A percentile compares a stretch with the other conserved stretches of the same genome.
phyloP scores from a whole-genome alignment of 1,284 basidiomycete species.

The Naganishia cerealis region DNA sequence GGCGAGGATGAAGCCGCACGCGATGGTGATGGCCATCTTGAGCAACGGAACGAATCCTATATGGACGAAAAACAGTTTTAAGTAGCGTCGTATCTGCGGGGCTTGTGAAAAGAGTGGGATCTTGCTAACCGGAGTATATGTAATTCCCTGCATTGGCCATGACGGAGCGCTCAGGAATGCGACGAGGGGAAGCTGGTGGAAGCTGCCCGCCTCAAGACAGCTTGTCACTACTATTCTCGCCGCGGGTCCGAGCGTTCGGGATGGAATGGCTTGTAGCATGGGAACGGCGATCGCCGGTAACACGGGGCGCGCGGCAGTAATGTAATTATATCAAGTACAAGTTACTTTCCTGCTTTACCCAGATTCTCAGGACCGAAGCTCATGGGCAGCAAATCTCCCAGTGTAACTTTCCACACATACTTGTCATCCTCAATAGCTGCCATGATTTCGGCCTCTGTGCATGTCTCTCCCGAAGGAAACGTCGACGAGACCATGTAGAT shows the following conservation, averaged over 20 bases:
- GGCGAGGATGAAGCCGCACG: slow-evolving; percentile 42
- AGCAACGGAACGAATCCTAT: slow-evolving; percentile 33
- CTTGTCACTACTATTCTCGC: not conserved
- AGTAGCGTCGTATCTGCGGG: not conserved
- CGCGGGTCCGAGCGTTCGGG: not conserved
- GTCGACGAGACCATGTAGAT: slow-evolving; percentile 72
- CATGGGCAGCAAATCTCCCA: slow-evolving; percentile 75
- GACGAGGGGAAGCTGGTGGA: not conserved
- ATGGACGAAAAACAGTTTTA: not conserved
- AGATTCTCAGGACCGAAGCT: slow-evolving; percentile 84
- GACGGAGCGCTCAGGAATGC: not conserved
- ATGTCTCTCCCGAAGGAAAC: slow-evolving; percentile 57
- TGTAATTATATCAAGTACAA: too few relatives aligned
- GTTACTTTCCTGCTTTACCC: slow-evolving; percentile 36
- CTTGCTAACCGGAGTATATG: slow-evolving; percentile 30
- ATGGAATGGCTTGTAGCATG: not conserved
- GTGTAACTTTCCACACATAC: slow-evolving; percentile 62
- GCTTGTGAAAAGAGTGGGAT: too few relatives aligned
- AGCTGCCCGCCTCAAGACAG: too few relatives aligned
- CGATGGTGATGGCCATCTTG: slow-evolving; percentile 39
- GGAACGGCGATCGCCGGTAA: not conserved
- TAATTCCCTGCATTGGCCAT: slow-evolving; percentile 32
- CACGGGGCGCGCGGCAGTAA: too few relatives aligned
- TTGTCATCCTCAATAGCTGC: slow-evolving; percentile 43
- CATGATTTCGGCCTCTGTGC: slow-evolving; percentile 39